Evolutionary conservation across 2,329 filamentous ascomycete genomes (phyloP).

Genomic region (Westerdykella ornata): DNA sequence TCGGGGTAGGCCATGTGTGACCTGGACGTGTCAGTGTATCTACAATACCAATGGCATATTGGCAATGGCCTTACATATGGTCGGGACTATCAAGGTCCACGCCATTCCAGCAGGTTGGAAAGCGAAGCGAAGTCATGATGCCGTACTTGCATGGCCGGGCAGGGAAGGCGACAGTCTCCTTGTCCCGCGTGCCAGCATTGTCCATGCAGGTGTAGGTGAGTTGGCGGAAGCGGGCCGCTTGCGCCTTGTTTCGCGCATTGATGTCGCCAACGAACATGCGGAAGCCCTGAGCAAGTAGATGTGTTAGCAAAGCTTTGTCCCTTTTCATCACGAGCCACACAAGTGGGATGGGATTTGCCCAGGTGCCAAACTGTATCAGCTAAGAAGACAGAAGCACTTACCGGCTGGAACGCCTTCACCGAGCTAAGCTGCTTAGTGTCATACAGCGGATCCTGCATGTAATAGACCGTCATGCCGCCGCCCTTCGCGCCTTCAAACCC

Average conservation of each 20-base stretch:
- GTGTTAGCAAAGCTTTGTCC: slow-evolving; percentile 38
- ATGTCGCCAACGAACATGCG: slow-evolving; percentile 16
- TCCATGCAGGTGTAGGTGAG: slow-evolving; percentile 41
- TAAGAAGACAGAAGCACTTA: slow-evolving; percentile 7
- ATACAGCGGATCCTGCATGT: slow-evolving; percentile 14
- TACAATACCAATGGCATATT: slow-evolving; percentile 31
- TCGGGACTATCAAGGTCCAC: slow-evolving; percentile 54
- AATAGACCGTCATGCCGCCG: slow-evolving; percentile 16
- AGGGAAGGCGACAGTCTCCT: slow-evolving; percentile 39
- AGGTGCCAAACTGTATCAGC: not conserved
- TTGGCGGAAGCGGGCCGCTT: slow-evolving; percentile 36
- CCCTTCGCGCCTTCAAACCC: slow-evolving; percentile 8
- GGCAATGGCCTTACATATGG: slow-evolving; percentile 46
- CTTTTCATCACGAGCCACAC: slow-evolving; percentile 15
- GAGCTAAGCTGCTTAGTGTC: slow-evolving; percentile 12
- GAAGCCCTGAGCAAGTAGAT: slow-evolving; percentile 8
- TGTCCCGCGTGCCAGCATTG: slow-evolving; percentile 7
- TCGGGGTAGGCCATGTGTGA: slow-evolving; percentile 53
- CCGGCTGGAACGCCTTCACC: slow-evolving; percentile 13
- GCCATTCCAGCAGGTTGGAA: slow-evolving; percentile 23
- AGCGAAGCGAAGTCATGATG: slow-evolving; percentile 35
- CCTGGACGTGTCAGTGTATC: slow-evolving; percentile 35
- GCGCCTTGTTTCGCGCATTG: slow-evolving; percentile 20
- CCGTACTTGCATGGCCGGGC: slow-evolving; percentile 34
- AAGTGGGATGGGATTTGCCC: slow-evolving; percentile 7